Evolutionary conservation across 352 stramenopile species (phyloP).

Genomic region (Phytophthora gonapodyides): DNA sequence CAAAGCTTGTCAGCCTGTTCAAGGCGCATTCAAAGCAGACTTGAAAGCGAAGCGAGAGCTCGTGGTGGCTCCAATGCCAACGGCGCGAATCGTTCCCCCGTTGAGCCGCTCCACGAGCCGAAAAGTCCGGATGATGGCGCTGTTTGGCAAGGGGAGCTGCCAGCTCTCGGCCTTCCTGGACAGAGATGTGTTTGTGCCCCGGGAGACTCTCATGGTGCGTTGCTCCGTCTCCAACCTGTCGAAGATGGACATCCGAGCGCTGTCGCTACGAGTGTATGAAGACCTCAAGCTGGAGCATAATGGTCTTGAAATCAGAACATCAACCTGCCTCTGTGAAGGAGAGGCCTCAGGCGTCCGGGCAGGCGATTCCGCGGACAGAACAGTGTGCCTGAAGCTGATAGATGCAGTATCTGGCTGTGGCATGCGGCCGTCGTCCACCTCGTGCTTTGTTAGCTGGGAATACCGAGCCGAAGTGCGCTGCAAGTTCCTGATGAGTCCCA

Average conservation of each 20-base stretch:
- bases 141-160: conserved; percentile 22
- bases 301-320: conserved; percentile 12
- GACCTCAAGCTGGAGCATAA: conserved; percentile 21
- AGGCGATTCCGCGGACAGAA: conserved; percentile 14
- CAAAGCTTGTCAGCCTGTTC: conserved; percentile 11
- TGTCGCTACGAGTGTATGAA: conserved; percentile 26
- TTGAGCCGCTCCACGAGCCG: conserved; percentile 12
- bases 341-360: conserved; percentile 15
- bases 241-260: conserved; percentile 20
- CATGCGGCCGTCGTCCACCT: conserved; percentile 14
- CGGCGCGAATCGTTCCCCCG: conserved; percentile 3
- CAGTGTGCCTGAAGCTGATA: conserved; percentile 16
- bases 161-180: conserved; percentile 26
- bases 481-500: conserved; percentile 20
- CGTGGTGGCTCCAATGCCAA: conserved; percentile 6
- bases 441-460: conserved; percentile 14
- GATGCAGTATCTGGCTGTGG: conserved; percentile 12
- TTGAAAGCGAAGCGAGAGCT: conserved; percentile 15
- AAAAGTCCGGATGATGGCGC: conserved; percentile 16
- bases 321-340: conserved; percentile 14
- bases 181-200: conserved; percentile 17
- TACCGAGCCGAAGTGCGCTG: conserved; percentile 21
- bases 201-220: conserved; percentile 21
- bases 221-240: conserved; percentile 27
- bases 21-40: conserved; percentile 17